A percentile compares a stretch with the other conserved stretches of the same genome.
phyloP scores from a whole-genome alignment of 495 filamentous ascomycete species.

The Podospora conica region DNA sequence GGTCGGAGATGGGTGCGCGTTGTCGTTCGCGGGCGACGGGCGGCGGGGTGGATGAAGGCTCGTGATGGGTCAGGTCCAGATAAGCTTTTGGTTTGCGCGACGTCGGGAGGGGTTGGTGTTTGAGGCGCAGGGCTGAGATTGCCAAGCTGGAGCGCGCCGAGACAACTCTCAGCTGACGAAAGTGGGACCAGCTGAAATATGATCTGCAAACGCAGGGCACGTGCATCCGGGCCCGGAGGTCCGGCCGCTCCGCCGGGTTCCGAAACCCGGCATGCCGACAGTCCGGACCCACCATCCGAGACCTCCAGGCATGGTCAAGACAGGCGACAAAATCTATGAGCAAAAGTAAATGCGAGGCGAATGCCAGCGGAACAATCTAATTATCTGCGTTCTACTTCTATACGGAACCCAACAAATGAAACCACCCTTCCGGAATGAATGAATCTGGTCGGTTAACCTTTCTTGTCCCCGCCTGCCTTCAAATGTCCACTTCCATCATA shows the following conservation, averaged over 20 bases:
- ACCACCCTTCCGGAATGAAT: not conserved
- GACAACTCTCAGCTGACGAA: not conserved
- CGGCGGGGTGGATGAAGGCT: not conserved
- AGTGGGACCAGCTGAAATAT: not conserved
- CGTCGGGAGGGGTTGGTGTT: not conserved
- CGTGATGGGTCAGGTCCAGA: not conserved
- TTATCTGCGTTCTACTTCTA: not conserved
- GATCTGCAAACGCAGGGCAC: not conserved
- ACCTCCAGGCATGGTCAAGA: not conserved
- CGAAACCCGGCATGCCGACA: not conserved
- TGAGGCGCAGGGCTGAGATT: not conserved
- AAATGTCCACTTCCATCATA: not conserved
- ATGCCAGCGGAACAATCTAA: not conserved
- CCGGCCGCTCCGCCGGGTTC: not conserved
- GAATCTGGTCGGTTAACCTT: not conserved
- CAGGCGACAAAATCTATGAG: no score
- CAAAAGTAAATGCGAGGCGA: not conserved
- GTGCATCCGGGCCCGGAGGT: not conserved
- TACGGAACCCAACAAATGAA: not conserved
- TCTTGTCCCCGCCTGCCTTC: not conserved
- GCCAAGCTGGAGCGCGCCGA: not conserved
- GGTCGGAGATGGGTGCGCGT: not conserved
- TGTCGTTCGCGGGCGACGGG: not conserved
- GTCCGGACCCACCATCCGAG: not conserved
- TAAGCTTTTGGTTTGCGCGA: not conserved